Evolutionary conservation across 164 flowering plant species (phyloP), one percentile per base, ranked within the genome.

Genomic region (Tetracentron sinense): DNA sequence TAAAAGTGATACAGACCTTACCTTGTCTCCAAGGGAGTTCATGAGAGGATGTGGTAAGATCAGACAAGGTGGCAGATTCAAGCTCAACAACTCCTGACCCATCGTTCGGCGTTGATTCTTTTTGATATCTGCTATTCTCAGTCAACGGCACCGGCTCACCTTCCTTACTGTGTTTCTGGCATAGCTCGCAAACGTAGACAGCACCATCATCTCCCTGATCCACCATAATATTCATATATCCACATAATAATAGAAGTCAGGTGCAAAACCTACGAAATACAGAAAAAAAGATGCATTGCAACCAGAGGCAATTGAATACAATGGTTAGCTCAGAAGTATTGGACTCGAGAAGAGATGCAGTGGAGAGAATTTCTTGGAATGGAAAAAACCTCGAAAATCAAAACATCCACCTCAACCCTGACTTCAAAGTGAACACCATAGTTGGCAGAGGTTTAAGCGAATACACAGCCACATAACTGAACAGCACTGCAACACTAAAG

Each of bases 101-200:
- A 31, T 56, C 67, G 67, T 60, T 51, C 6, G 50, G 17, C 20
- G 63, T 48, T 25, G 75, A 29, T 35, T 27, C 22, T 42, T 25
- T 47, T 54, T 64, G 27, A 35, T 63, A 21, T 26, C 35, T 58
- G 17, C 58, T 33, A 58, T 56, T 63, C 53, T 70, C 72, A 42
- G 4, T 38, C 11, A 59, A 29, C 5, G 62, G 49, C 54, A 51
- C 21, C 17, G 79, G 56, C 30, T 22, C 62, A 29, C 52, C 58
- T 42, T 42, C 65, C 68, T 84, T 87, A 20, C 82, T 76, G 69
- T 82, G 79, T 60, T 82, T 87, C 77, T 81, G 80, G 78, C 98
- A 93, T 19, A 93, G 78, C 79, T 90, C 96, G 67, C 96, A 90
- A 33, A 74, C 75, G 77, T 87, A 90, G 22, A 23, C 38, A 17